A percentile compares a stretch with the other conserved stretches of the same genome.
Evolutionary conservation across 306 rosid genomes (phyloP).

Genomic region (Quercus glauca): DNA sequence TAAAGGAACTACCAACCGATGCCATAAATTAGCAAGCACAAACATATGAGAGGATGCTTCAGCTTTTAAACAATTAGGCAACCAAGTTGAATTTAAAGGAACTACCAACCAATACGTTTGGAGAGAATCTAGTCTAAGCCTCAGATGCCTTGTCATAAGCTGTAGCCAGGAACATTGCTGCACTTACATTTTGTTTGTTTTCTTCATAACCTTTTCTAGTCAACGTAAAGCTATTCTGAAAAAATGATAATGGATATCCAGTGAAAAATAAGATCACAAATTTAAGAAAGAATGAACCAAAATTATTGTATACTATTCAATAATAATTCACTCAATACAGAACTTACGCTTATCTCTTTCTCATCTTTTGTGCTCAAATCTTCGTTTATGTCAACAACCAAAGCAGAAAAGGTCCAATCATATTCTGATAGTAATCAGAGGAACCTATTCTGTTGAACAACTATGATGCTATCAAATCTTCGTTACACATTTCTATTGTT

Average conservation of each 20-base stretch:
- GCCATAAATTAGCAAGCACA: not conserved
- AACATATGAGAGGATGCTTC: not conserved
- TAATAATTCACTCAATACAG: conserved; percentile 7
- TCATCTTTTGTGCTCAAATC: conserved; percentile 50
- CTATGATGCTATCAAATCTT: too few relatives aligned
- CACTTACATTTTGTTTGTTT: conserved; percentile 40
- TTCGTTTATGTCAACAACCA: conserved; percentile 79
- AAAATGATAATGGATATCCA: conserved; percentile 1
- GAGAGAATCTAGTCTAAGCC: conserved; percentile 84
- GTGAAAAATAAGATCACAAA: not conserved
- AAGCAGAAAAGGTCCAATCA: conserved; percentile 80
- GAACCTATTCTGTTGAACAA: conserved; percentile 47
- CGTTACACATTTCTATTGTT: too few relatives aligned
- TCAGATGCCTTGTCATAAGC: conserved; percentile 77
- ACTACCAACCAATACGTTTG: conserved; percentile 53
- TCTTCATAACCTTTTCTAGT: conserved; percentile 59
- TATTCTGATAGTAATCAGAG: conserved; percentile 67
- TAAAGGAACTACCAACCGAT: not conserved
- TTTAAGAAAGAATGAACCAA: not conserved
- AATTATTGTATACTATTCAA: not conserved
- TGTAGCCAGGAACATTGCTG: conserved; percentile 78
- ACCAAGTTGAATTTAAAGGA: conserved; percentile 18
- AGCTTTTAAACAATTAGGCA: not conserved
- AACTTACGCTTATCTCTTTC: conserved; percentile 80
- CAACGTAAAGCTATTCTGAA: conserved; percentile 64